These are phyloP conservation scores for Cyberlindnera sargentensis DNA, from an alignment of 805 yeast genomes.

Conservation along the genomic window DNA sequence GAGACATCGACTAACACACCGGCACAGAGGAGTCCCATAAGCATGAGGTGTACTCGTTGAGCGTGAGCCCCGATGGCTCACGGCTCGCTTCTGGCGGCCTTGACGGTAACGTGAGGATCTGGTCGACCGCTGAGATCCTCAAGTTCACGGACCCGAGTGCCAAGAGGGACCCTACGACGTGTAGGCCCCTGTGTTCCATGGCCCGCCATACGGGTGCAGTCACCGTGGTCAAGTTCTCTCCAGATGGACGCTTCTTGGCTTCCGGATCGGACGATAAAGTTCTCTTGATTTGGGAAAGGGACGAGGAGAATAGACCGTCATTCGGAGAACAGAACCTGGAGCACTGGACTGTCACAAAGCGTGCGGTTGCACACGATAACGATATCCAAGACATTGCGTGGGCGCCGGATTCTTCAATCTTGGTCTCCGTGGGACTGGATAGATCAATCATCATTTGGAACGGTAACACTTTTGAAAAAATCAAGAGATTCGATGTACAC, in stretches of 20 bases:
- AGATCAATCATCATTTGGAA: slow-evolving; percentile 91
- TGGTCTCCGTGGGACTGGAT: slow-evolving; percentile 93
- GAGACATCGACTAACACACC: too few species aligned
- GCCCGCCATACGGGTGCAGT: slow-evolving; percentile 96
- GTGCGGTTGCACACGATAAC: slow-evolving; percentile 94
- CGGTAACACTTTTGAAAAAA: slow-evolving; percentile 83
- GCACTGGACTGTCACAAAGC: slow-evolving; percentile 89
- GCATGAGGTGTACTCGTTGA: slow-evolving; percentile 80
- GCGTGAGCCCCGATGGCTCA: slow-evolving; percentile 74
- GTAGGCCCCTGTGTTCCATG: slow-evolving; percentile 78
- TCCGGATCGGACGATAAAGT: slow-evolving; percentile 95
- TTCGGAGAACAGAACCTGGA: slow-evolving; percentile 79
- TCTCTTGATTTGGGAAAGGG: slow-evolving; percentile 87
- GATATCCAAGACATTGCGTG: slow-evolving; percentile 97
- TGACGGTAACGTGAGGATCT: slow-evolving; percentile 86
- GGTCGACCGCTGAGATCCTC: slow-evolving; percentile 61
- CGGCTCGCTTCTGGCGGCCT: slow-evolving; percentile 91
- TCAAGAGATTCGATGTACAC: slow-evolving; percentile 86
- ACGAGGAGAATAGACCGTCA: slow-evolving; percentile 50
- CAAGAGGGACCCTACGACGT: slow-evolving; percentile 23
- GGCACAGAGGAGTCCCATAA: slow-evolving; percentile 63
- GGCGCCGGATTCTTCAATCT: slow-evolving; percentile 89
- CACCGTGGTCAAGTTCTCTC: slow-evolving; percentile 87
- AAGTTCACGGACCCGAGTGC: slow-evolving; percentile 26
- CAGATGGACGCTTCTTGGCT: slow-evolving; percentile 85